Evolutionary conservation across 495 filamentous ascomycete genomes (phyloP), one percentile per base, ranked within the genome.

Genomic region (Daldinia bambusicola): DNA sequence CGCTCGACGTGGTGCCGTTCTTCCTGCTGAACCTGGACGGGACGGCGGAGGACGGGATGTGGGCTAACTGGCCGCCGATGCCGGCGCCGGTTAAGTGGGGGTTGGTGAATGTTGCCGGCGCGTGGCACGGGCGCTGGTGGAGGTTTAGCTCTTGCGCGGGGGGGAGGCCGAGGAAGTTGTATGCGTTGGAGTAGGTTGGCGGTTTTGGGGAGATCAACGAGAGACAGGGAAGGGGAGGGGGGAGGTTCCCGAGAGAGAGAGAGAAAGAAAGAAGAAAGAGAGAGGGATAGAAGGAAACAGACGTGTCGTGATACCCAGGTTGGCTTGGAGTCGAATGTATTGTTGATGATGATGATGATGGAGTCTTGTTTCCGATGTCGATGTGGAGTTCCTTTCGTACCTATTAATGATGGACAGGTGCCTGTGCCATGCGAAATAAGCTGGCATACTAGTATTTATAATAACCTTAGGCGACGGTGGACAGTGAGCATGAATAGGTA

Each of bases 1-100:
- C 79, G 2, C 76, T 78, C 9, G 84, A 86, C 66, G 83, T 83
- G 6, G 81, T 88, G 30, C 86, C 85, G 0, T 85, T 88, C 73
- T 86, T 88, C 77, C 77, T 88, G 61, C 76, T 88, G 55, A 88
- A 88, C 66, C 77, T 87, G 18, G 86, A 88, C 72, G 76, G 78
- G 41, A 83, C 82, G 14, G 81, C 76, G 58, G 86, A 88, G 80
- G 85, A 84, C 40, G 86, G 86, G 32, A 62, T 79, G 60, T 87
- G 86, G 85, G 76, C 74, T 13, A 78, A 81, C 63, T 85, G 83
- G 83, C 83, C 82, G 2, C 83, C 83, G 2, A 85, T 85, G 68
- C 83, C 83, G 18, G 78, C 79, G 13, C 81, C 82, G 2, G 76
- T 85, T 53, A 78, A 76, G 30, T 85, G 83, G 83, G 80, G 79